Conservation (phyloP, 768 basidiomycete species). For the Saitozyma sp. region DNA sequence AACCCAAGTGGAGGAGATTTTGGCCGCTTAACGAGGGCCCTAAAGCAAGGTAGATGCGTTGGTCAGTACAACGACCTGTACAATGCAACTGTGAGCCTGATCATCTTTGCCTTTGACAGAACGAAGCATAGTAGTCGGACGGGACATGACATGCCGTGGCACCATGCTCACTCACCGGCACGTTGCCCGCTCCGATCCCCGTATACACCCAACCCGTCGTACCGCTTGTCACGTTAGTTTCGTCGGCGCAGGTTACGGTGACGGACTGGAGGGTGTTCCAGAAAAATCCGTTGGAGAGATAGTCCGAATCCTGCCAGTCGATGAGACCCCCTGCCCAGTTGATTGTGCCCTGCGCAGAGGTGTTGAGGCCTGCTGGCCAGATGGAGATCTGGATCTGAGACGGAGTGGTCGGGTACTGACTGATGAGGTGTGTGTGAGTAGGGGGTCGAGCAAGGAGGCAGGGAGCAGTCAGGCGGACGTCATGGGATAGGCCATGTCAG, state of each 20-base stretch:
- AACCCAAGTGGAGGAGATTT: too few relatives aligned
- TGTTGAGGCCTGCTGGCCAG: conserved; percentile 75
- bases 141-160: too few relatives aligned
- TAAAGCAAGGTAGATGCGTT: too few relatives aligned
- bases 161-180: conserved; percentile 23
- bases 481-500: too few relatives aligned
- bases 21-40: too few relatives aligned
- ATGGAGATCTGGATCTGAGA: conserved; percentile 74
- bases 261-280: conserved; percentile 42
- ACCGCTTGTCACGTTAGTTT: not conserved
- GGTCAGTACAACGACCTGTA: too few relatives aligned
- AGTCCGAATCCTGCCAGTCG: conserved; percentile 78
- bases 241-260: conserved; percentile 39
- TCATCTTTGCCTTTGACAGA: too few relatives aligned
- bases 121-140: too few relatives aligned
- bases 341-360: conserved; percentile 67
- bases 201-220: conserved; percentile 39
- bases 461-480: too few relatives aligned
- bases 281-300: conserved; percentile 62
- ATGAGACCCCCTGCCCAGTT: conserved; percentile 80
- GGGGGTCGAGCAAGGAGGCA: too few relatives aligned
- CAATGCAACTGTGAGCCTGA: too few relatives aligned
- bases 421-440: not conserved
- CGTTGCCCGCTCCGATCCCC: conserved; percentile 17
- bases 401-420: conserved; percentile 72